Conservation (phyloP, 139 green algal genomes). For the Microglena sp. region DNA sequence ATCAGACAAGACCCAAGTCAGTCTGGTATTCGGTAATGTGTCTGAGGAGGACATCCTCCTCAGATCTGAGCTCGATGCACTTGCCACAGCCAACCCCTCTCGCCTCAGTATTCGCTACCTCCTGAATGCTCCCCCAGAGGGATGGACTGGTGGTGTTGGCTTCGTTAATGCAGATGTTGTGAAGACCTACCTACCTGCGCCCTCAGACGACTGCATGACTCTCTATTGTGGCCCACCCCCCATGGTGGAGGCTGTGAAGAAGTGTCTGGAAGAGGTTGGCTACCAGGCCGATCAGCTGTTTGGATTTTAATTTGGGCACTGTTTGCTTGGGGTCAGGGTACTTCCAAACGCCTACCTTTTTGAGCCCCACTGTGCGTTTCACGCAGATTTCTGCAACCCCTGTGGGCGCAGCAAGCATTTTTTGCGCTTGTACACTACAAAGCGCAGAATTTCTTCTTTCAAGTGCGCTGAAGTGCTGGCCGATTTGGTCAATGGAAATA, state of each 20-base stretch:
- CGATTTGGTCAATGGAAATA: too few species aligned
- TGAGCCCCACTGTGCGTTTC: too few species aligned
- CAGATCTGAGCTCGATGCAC: slow-evolving; percentile 48
- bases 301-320: too few species aligned
- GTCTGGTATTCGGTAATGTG: slow-evolving; percentile 81
- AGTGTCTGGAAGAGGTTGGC: slow-evolving; percentile 58
- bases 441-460: too few species aligned
- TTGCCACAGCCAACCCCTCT: slow-evolving; percentile 38
- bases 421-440: too few species aligned
- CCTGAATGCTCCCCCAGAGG: slow-evolving; percentile 39
- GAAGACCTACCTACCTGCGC: slow-evolving; percentile 41
- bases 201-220: slow-evolving; percentile 41
- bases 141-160: slow-evolving; percentile 60
- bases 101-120: slow-evolving; percentile 39
- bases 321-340: too few species aligned
- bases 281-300: slow-evolving; percentile 72
- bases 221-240: slow-evolving; percentile 75
- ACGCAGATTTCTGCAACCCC: too few species aligned
- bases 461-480: too few species aligned
- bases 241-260: slow-evolving; percentile 86
- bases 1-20: slow-evolving; percentile 59
- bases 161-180: slow-evolving; percentile 78
- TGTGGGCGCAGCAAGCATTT: too few species aligned
- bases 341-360: too few species aligned
- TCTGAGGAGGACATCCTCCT: slow-evolving; percentile 87